Base-by-base conservation (phyloP, 352 stramenopile genomes). In the Globisporangium okanoganense region DNA sequence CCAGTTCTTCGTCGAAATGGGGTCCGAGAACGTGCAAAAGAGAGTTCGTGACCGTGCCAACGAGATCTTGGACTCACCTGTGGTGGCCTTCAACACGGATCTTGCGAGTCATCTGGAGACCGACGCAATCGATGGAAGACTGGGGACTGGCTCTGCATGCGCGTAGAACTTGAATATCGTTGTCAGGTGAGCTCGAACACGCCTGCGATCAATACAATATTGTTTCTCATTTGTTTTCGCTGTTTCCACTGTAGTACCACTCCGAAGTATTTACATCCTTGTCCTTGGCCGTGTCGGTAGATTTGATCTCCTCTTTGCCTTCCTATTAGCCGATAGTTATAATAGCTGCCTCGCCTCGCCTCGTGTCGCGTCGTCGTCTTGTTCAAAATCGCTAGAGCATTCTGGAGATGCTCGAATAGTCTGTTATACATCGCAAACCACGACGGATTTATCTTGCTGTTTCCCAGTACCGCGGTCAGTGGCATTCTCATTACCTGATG, bases 201-300 rank as follows among this genome's bases (percentile, higher is more conserved):
- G 27, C 27, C 44, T 7, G 31, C 56, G 27, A 49, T 33, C 38
- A 38, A 62, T 62, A 62, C 45, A 62, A 62, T 56, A 62, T 52
- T 49, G 56, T 62, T 55, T 62, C 18, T 66, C 20, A 54, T 55
- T 18, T 55, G 54, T 27, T 13, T 51, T 55, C 29, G 60, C 36
- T 49, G 48, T 61, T 62, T 69, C 44, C 44, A 54, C 62, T 72
- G 70, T 83, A 69, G 70, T 83, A 83, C 72, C 69, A 71, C 69
- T 72, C 69, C 67, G 75, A 67, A 73, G 61, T 75, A 78, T 80
- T 71, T 68, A 79, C 74, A 82, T 71, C 50, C 56, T 35, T 33
- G 44, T 31, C 53, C 18, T 56, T 57, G 44, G 48, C 18, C 16
- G 53, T 48, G 29, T 36, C 55, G 44, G 44, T 56, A 35, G 22